Percentiles rank a stretch among this genome's conserved stretches.
phyloP scores from a whole-genome alignment of 1,284 basidiomycete species.

The Mycena sp. region DNA sequence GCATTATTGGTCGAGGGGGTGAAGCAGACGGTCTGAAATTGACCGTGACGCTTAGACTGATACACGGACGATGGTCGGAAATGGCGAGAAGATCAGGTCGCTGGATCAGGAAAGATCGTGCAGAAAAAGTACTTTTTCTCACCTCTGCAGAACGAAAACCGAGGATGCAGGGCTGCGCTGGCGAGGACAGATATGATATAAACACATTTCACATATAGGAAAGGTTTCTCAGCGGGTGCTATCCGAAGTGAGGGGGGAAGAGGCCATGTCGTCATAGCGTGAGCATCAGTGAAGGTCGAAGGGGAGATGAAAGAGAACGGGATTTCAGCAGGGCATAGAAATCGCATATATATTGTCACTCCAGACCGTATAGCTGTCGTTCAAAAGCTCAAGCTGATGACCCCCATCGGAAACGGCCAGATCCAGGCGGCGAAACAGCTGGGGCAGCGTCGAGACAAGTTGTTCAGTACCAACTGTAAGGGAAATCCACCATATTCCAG shows the following conservation, averaged over 20 bases:
- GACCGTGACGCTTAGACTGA: slow-evolving; percentile 12
- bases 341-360: slow-evolving; percentile 32
- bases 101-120: too few relatives aligned
- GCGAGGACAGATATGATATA: slow-evolving; percentile 59
- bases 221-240: slow-evolving; percentile 45
- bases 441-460: background rate
- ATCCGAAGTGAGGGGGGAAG: slow-evolving; percentile 66
- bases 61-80: background rate
- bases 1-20: slow-evolving; percentile 18
- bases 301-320: slow-evolving; percentile 60
- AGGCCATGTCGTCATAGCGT: slow-evolving; percentile 38
- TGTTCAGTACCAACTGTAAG: too few relatives aligned
- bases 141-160: slow-evolving; percentile 49
- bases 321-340: slow-evolving; percentile 54
- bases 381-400: slow-evolving; percentile 38
- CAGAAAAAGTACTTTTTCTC: slow-evolving; percentile 47
- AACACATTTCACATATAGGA: slow-evolving; percentile 43
- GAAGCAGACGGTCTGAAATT: background rate
- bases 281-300: slow-evolving; percentile 50
- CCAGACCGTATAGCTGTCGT: slow-evolving; percentile 54
- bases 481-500: background rate
- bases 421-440: slow-evolving; percentile 17
- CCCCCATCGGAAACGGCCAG: slow-evolving; percentile 9
- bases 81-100: background rate
- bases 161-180: slow-evolving; percentile 45